Evolutionary conservation across 2,329 filamentous ascomycete genomes (phyloP), one percentile per base, ranked within the genome.

Genomic region (Aspergillus phoenicis): DNA sequence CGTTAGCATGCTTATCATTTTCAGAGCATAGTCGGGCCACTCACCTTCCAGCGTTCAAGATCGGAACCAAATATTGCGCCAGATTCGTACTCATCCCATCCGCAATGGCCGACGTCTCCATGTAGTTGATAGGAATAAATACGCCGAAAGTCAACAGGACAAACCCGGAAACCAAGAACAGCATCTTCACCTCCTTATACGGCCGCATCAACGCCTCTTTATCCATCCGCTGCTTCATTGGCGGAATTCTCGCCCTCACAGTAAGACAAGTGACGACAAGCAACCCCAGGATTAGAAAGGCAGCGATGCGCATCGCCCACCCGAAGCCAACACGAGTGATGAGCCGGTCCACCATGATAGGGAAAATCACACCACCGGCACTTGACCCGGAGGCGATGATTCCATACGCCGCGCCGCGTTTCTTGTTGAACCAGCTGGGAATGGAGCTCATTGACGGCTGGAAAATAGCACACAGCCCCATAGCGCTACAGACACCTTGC

Each of bases 221-320:
- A 5, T 47, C 38, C 26, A 39, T 22, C 8, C 39, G 52, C 5
- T 38, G 33, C 11, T 22, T 48, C 30, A 24, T 15, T 2, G 53
- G 45, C 8, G 20, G 47, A 0, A 57, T 15, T 4, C 58, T 47
- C 24, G 52, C 10, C 17, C 49, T n/a, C 1, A 61, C 33, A 2
- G 33, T 33, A 6, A 48, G 5, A 10, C 36, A 26, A 6, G 48
- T 41, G 1, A 61, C 17, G 4, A 83, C 72, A 63, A 84, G 78
- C 53, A 84, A 73, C 59, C 79, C 82, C 64, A 89, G 80, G 65
- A 89, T 85, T 52, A 88, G 75, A 60, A 89, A 84, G 15, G 84
- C 74, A 20, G 74, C 76, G 56, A 79, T 79, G 20, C 84, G 78
- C 77, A 86, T 84, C 3, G 82, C 73, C 85, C 83, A 87, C 58